A percentile compares a stretch with the other conserved stretches of the same genome.
Evolutionary conservation across 2,329 filamentous ascomycete genomes (phyloP).

Genomic region (Lasiodiplodia citricola): DNA sequence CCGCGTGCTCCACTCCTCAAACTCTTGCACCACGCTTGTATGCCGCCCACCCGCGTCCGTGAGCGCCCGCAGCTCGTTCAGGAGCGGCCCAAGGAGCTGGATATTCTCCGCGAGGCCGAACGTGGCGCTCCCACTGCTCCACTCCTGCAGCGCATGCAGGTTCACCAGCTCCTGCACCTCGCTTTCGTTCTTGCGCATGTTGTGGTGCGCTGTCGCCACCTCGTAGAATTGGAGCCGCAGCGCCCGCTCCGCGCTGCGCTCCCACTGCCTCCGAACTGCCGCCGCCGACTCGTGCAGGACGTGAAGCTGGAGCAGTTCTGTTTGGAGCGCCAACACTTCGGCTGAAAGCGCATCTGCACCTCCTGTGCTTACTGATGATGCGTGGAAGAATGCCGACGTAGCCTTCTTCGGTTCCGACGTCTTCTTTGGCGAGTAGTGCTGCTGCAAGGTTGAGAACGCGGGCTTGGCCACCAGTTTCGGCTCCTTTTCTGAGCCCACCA

Average conservation of each 20-base stretch:
- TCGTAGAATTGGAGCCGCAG: conserved; percentile 43
- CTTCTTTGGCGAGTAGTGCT: conserved; percentile 48
- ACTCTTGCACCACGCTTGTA: conserved; percentile 37
- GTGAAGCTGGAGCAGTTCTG: conserved; percentile 46
- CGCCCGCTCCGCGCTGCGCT: conserved; percentile 38
- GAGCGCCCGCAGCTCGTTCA: conserved; percentile 44
- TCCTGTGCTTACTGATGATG: conserved; percentile 30
- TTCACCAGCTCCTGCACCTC: conserved; percentile 44
- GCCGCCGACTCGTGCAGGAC: conserved; percentile 39
- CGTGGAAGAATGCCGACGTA: conserved; percentile 42
- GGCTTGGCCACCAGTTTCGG: conserved; percentile 29
- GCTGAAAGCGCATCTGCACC: conserved; percentile 32
- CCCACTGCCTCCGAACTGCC: conserved; percentile 37
- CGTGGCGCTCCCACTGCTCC: conserved; percentile 36
- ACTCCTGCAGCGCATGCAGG: conserved; percentile 42
- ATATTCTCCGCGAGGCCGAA: conserved; percentile 42
- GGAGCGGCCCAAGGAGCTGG: conserved; percentile 41
- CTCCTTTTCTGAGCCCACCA: neutral
- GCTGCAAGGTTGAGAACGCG: conserved; percentile 45
- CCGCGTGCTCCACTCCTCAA: conserved; percentile 39
- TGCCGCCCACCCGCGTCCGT: conserved; percentile 41
- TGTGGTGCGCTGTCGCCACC: conserved; percentile 42
- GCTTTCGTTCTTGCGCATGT: conserved; percentile 44
- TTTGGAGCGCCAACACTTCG: conserved; percentile 42
- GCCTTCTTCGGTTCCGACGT: conserved; percentile 32